Percentiles rank a stretch among this genome's conserved stretches.
Evolutionary conservation across 169 alveolate genomes (phyloP).

Genomic region (Toxoplasma gondii): DNA sequence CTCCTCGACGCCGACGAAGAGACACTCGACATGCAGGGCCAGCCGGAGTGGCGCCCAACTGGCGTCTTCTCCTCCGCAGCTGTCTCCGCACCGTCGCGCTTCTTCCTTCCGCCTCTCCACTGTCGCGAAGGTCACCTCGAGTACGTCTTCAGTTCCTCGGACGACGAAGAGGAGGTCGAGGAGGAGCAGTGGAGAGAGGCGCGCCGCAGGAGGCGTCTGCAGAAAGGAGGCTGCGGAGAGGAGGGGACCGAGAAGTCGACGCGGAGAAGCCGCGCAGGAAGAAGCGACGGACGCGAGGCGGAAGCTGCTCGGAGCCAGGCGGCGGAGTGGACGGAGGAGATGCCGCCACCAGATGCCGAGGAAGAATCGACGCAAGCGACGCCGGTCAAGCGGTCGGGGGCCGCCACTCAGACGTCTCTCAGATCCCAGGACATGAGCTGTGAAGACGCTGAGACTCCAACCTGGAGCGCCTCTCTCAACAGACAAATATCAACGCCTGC

Average conservation of each 20-base stretch:
- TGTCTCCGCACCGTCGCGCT: constrained; percentile 35
- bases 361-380: too few species aligned
- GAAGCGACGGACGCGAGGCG: not conserved
- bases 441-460: too few species aligned
- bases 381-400: too few species aligned
- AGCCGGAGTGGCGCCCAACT: constrained; percentile 36
- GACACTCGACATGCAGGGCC: constrained; percentile 49
- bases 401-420: too few species aligned
- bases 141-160: constrained; percentile 32
- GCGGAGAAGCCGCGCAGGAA: not conserved
- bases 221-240: too few species aligned
- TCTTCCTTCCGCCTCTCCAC: constrained; percentile 49
- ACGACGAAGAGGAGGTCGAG: not conserved
- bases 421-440: too few species aligned
- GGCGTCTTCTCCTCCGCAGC: constrained; percentile 38
- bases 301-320: not conserved
- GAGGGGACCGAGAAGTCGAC: not conserved
- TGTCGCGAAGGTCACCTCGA: constrained; percentile 41
- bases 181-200: too few species aligned
- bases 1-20: constrained; percentile 40
- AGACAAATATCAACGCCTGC: too few species aligned
- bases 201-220: too few species aligned
- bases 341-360: too few species aligned
- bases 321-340: too few species aligned
- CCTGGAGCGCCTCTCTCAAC: too few species aligned